Conservation (phyloP, 495 filamentous ascomycete genomes). For the Aspergillus panamensis region DNA sequence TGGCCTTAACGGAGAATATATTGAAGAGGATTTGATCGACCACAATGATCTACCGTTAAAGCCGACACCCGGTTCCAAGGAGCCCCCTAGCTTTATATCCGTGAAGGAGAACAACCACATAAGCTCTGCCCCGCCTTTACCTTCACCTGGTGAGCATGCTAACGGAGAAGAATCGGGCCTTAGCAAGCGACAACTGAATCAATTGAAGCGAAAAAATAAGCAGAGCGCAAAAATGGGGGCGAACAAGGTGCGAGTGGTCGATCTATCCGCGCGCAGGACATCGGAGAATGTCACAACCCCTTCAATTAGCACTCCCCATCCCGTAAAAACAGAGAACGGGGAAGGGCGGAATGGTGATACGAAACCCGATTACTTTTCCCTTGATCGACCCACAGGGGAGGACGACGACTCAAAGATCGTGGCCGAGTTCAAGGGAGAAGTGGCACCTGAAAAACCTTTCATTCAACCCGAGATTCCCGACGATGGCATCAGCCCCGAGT, state of each 20-base stretch:
- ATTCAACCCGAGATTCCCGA: constrained; percentile 65
- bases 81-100: constrained; percentile 24
- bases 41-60: constrained; percentile 56
- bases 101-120: constrained; percentile 45
- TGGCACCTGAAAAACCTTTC: constrained; percentile 55
- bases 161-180: constrained; percentile 64
- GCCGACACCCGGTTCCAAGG: constrained; percentile 46
- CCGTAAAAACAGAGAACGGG: constrained; percentile 60
- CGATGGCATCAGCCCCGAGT: constrained; percentile 66
- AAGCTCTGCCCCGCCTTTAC: constrained; percentile 39
- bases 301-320: constrained; percentile 59
- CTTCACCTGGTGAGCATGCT: constrained; percentile 51
- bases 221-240: constrained; percentile 77
- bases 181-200: constrained; percentile 89
- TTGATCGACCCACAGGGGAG: constrained; percentile 68
- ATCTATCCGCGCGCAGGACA: constrained; percentile 68
- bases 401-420: constrained; percentile 91
- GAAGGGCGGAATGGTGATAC: constrained; percentile 51
- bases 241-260: constrained; percentile 86
- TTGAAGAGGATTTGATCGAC: constrained; percentile 75
- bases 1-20: constrained; percentile 78
- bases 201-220: constrained; percentile 87
- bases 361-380: constrained; percentile 74
- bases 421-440: constrained; percentile 88
- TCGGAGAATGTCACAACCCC: constrained; percentile 67